phyloP scores from a whole-genome alignment of 2,329 filamentous ascomycete species.

The Teratosphaeria viscida region DNA sequence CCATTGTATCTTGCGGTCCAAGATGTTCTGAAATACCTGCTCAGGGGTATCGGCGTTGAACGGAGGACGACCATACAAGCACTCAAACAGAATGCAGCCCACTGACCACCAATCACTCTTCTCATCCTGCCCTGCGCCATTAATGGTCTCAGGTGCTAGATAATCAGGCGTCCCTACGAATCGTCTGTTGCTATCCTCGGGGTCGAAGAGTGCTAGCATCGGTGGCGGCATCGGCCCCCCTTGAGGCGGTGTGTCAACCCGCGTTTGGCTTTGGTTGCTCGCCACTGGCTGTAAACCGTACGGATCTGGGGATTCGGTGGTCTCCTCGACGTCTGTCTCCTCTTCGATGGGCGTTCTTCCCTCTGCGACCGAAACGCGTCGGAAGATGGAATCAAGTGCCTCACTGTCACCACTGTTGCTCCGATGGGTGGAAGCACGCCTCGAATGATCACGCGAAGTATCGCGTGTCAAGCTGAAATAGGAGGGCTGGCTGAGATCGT shows the following conservation, averaged over 20 bases:
- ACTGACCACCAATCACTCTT: constrained; percentile 99
- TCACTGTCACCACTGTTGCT: constrained; percentile 93
- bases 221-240: constrained; percentile 75
- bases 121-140: constrained; percentile 88
- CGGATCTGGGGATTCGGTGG: constrained; percentile 63
- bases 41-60: constrained; percentile 88
- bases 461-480: constrained; percentile 75
- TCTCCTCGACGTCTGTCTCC: constrained; percentile 57
- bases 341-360: constrained; percentile 61
- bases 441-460: constrained; percentile 44
- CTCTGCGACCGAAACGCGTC: constrained; percentile 51
- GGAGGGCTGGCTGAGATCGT: constrained; percentile 68
- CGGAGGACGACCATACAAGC: constrained; percentile 82
- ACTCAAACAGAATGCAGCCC: constrained; percentile 97
- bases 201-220: constrained; percentile 88
- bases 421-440: constrained; percentile 65
- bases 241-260: constrained; percentile 46
- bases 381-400: constrained; percentile 69
- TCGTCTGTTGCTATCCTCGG: constrained; percentile 80
- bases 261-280: constrained; percentile 35
- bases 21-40: constrained; percentile 91
- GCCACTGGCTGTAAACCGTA: constrained; percentile 51
- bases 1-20: constrained; percentile 84
- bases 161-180: constrained; percentile 98
- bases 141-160: constrained; percentile 91